Evolutionary conservation across 805 yeast species (phyloP), one percentile per base, ranked within the genome.

Genomic region (Ogataea dorogensis): DNA sequence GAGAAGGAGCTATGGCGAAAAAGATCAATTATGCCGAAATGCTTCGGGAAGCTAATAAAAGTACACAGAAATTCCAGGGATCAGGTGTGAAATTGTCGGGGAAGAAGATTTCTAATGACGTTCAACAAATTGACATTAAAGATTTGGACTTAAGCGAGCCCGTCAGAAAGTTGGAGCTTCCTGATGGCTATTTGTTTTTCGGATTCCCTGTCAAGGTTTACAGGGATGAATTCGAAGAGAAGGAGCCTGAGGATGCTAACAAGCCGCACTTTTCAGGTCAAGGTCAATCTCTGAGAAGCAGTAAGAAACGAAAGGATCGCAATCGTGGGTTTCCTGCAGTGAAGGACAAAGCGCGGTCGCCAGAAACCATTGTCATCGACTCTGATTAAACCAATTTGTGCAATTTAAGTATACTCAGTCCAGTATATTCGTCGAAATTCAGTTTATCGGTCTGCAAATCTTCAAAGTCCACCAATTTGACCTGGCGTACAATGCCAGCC

Each of bases 121-220:
- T 38, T 7, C 56, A 54, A 28, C 48, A 46, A 7, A 21, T 35
- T n/a, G 41, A 36, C 11, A 28, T 33, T 6, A 39, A 8, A 5
- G 63, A 26, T 47, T 68, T 38, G 61, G 75, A 73, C 38, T 64
- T 77, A 6, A 63, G 72, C 34, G 85, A 82, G 0, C 74, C 78
- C 5, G 85, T 95, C 0, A 84, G 77, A 2, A 84, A 88, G 7
- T 64, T 93, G 37, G 61, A 68, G 5, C 64, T 93, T 26, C 94
- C 96, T 0, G 82, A 74, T 24, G 95, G 95, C 16, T 91, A 87
- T 59, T 67, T 93, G 10, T 93, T 93, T 55, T 89, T 93, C 58
- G 99, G 99, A 1, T 93, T 81, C 57, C 97, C 98, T 0, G 75
- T 83, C 5, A 67, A 70, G 13, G 73, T 74, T 3, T 71, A 70